Percentiles rank a stretch among this genome's conserved stretches.
phyloP scores from a whole-genome alignment of 352 stramenopile species.

The Pythium chondricola region DNA sequence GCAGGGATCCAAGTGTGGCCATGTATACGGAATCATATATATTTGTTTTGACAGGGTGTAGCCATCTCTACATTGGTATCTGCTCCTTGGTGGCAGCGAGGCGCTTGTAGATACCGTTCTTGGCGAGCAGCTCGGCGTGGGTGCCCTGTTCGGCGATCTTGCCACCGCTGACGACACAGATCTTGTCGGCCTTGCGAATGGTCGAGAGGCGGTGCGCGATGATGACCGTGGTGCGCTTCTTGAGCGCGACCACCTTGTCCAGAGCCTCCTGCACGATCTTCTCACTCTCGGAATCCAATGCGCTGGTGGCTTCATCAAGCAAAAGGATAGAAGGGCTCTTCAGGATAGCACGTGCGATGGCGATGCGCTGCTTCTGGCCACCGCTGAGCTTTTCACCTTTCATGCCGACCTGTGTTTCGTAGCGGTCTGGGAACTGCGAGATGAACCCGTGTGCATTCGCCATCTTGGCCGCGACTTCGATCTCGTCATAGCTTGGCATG shows the following conservation, averaged over 20 bases:
- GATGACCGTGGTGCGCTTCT: constrained; percentile 85
- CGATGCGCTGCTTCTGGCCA: constrained; percentile 77
- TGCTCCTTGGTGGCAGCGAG: constrained; percentile 18
- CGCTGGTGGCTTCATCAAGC: constrained; percentile 90
- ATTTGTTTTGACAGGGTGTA: no score
- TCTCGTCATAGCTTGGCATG: constrained; percentile 46
- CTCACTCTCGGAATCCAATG: constrained; percentile 77
- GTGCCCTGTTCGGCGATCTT: constrained; percentile 90
- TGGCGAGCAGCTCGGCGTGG: constrained; percentile 83
- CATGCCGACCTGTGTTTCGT: constrained; percentile 91
- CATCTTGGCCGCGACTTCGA: constrained; percentile 84
- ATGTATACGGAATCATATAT: no score
- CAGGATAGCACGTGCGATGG: constrained; percentile 91
- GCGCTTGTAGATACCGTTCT: constrained; percentile 22
- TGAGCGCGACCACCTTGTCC: constrained; percentile 50
- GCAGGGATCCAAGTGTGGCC: no score
- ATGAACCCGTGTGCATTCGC: constrained; percentile 95
- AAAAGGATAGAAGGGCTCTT: constrained; percentile 83
- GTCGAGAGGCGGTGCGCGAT: constrained; percentile 93
- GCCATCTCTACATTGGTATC: no score
- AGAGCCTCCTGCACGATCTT: constrained; percentile 78
- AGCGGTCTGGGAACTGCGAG: constrained; percentile 81
- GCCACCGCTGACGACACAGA: constrained; percentile 91
- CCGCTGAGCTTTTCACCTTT: constrained; percentile 80
- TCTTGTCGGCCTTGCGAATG: constrained; percentile 91